phyloP scores from a whole-genome alignment of 805 yeast genomes.

The Gaillardinia entomophila region DNA sequence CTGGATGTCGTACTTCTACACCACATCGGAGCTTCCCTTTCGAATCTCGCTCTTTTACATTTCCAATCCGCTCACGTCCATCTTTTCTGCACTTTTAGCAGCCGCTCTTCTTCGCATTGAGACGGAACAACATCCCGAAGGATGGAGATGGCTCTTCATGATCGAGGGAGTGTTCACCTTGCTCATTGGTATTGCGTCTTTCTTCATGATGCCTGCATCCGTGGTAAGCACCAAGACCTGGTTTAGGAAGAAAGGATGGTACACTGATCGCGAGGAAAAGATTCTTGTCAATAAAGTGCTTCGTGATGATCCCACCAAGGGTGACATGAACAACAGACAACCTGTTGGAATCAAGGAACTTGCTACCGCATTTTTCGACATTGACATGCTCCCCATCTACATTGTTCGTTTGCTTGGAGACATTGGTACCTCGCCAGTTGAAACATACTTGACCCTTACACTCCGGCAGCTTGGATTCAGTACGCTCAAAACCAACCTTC shows the following conservation, averaged over 20 bases:
- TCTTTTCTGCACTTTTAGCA: constrained; percentile 28
- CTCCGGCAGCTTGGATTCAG: constrained; percentile 40
- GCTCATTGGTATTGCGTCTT: constrained; percentile 41
- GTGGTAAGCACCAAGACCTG: constrained; percentile 47
- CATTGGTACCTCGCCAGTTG: constrained; percentile 7
- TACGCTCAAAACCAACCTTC: constrained; percentile 46
- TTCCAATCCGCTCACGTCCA: constrained; percentile 44
- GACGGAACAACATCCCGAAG: constrained; percentile 37
- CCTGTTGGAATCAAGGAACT: constrained; percentile 40
- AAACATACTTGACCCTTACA: constrained; percentile 6
- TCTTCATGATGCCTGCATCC: constrained; percentile 48
- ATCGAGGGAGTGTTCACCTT: constrained; percentile 59
- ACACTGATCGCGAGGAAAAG: constrained; percentile 47
- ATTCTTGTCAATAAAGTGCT: constrained; percentile 54
- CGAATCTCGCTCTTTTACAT: constrained; percentile 59
- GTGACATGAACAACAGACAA: constrained; percentile 60
- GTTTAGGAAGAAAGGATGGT: constrained; percentile 46
- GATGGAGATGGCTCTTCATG: constrained; percentile 65
- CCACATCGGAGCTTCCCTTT: constrained; percentile 49
- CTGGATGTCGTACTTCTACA: constrained; percentile 66
- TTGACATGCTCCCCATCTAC: constrained; percentile 52
- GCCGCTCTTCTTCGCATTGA: constrained; percentile 11
- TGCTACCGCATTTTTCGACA: constrained; percentile 39
- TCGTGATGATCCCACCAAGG: constrained; percentile 57
- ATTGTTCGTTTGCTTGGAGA: constrained; percentile 36